Percentiles rank a stretch among this genome's conserved stretches.
phyloP scores from a whole-genome alignment of 352 stramenopile genomes.

The Pythium utonaiense region DNA sequence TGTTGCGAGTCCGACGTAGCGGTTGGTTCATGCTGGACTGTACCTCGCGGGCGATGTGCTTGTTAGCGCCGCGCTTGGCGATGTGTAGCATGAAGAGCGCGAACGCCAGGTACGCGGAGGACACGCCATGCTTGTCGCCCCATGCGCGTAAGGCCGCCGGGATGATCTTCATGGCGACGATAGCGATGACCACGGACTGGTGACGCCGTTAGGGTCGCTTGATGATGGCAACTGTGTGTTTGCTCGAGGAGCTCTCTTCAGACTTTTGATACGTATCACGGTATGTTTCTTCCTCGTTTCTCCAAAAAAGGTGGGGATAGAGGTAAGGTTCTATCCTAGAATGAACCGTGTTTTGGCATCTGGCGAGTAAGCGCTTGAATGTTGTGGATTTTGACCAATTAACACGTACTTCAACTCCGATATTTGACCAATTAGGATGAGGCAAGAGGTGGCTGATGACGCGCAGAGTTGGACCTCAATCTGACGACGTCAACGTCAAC shows the following conservation, averaged over 20 bases:
- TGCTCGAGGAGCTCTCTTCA: no score
- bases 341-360: conserved; percentile 12
- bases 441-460: conserved; percentile 14
- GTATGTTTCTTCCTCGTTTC: no score
- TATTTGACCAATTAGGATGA: conserved; percentile 4
- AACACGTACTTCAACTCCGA: neutral
- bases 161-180: conserved; percentile 25
- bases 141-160: conserved; percentile 9
- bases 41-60: conserved; percentile 21
- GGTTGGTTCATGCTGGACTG: no score
- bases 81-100: conserved; percentile 27
- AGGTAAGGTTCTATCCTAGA: no score
- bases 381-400: neutral
- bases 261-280: no score
- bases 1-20: neutral
- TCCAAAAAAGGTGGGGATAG: no score
- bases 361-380: neutral
- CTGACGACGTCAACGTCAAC: conserved; percentile 19
- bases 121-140: conserved; percentile 21
- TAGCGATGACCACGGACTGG: neutral
- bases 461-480: conserved; percentile 14
- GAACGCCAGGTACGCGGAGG: conserved; percentile 24
- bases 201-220: neutral
- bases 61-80: conserved; percentile 22
- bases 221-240: neutral